Evolutionary conservation across 1,139 yeast genomes (phyloP), one percentile per base, ranked within the genome.

Genomic region (Scheffersomyces parashehatae): DNA sequence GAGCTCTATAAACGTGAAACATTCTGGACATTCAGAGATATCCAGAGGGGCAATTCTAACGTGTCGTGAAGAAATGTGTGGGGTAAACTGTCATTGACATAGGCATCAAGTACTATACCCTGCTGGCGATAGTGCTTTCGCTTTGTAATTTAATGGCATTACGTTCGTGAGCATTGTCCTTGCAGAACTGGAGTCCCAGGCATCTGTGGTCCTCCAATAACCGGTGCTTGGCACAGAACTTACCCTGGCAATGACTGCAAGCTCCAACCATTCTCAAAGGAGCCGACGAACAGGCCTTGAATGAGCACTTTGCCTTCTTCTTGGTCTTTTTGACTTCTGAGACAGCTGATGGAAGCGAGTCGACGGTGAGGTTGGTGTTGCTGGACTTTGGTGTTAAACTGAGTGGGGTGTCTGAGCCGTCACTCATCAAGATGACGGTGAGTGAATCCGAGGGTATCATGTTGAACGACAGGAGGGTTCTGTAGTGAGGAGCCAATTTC

Each of bases 261-360:
- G 85, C 90, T 34, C 97, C 97, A 33, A 88, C 95, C 70, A 89
- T 86, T 51, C 95, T 79, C 46, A 88, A 77, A 1, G 93, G 89
- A 3, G 81, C 72, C 12, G 86, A 76, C 29, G 76, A 70, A 65
- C 97, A 89, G 36, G 70, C 63, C 38, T 68, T 68, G 64, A 82
- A 82, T 24, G 83, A 71, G 64, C 96, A 88, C 46, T 77, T 74
- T 62, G 77, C 77, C 66, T 83, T 82, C 67, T 81, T 75, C 59
- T 72, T 64, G 56, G 73, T 53, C 68, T 66, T 65, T 60, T 77
- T 79, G 41, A 61, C 54, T 36, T 59, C 49, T 36, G 59, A 43
- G 41, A 61, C 54, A 36, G 59, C 49, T 35, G 59, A 43, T 20
- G 26, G 26, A 6, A 20, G 26, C 13, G 13, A 14, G 20, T 31